phyloP scores from a whole-genome alignment of 768 basidiomycete genomes.

The Gelatoporia subvermispora region DNA sequence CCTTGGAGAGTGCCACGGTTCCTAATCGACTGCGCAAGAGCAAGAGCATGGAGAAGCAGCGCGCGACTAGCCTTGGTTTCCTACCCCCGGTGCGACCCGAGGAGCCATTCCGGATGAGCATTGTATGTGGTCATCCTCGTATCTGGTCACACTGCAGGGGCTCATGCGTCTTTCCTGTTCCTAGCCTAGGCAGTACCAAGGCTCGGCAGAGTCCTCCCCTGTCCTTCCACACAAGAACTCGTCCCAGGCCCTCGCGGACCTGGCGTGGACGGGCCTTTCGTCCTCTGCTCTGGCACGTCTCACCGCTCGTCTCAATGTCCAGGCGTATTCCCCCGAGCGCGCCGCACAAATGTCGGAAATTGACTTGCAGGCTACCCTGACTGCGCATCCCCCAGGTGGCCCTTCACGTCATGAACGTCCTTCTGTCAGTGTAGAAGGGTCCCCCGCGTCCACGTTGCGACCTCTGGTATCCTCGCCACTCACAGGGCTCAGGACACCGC shows the following conservation, averaged over 20 bases:
- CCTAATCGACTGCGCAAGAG: background rate
- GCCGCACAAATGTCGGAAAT: background rate
- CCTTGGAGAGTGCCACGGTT: background rate
- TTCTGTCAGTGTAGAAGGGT: no score
- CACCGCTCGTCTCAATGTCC: slow-evolving; percentile 9
- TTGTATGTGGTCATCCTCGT: slow-evolving; percentile 5
- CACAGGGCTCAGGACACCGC: background rate
- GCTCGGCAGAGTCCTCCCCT: background rate
- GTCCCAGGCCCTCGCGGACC: slow-evolving; percentile 13
- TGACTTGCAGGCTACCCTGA: background rate
- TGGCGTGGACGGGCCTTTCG: slow-evolving; percentile 16
- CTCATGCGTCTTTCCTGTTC: background rate
- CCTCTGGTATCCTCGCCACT: no score
- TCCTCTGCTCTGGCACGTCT: slow-evolving; percentile 13
- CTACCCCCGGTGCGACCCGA: slow-evolving; percentile 2
- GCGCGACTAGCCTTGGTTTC: background rate
- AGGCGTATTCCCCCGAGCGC: slow-evolving; percentile 1
- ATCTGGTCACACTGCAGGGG: background rate
- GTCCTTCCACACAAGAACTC: slow-evolving; percentile 3
- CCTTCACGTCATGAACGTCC: no score
- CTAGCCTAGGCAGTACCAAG: slow-evolving; percentile 7
- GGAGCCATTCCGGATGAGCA: slow-evolving; percentile 3
- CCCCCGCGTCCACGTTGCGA: no score
- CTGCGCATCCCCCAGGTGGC: no score
- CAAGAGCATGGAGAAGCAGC: background rate